Percentiles rank a stretch among this genome's conserved stretches.
These are phyloP conservation scores for Fonsecaea nubica DNA, from an alignment of 2,329 filamentous ascomycete genomes.

Conservation along the genomic window DNA sequence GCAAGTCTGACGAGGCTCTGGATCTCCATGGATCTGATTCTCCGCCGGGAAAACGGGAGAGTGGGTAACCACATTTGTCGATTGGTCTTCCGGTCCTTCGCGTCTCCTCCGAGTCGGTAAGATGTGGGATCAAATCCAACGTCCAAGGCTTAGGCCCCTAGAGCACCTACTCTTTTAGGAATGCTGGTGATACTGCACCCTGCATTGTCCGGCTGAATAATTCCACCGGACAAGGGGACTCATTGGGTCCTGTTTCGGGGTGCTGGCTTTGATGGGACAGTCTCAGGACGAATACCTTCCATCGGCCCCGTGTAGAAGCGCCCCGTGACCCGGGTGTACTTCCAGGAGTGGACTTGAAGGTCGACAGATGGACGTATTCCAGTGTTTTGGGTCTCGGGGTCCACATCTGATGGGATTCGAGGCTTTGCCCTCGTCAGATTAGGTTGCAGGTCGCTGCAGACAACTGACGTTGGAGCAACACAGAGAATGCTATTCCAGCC, in stretches of 20 bases:
- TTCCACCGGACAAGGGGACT: neutral
- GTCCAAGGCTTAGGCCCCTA: constrained; percentile 1
- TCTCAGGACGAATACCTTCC: neutral
- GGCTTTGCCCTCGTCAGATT: neutral
- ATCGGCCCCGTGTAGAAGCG: neutral
- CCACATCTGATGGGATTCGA: neutral
- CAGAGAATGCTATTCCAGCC: neutral
- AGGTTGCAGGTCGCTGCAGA: neutral
- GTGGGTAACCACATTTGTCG: neutral
- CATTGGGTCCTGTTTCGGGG: neutral
- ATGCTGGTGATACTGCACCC: neutral
- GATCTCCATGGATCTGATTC: constrained; percentile 14
- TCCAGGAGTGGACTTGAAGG: neutral
- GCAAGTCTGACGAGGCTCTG: constrained; percentile 18
- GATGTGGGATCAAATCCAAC: neutral
- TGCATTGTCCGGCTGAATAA: constrained; percentile 1
- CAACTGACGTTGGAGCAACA: neutral
- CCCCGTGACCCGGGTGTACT: neutral
- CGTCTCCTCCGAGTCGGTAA: neutral
- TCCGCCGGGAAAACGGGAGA: constrained; percentile 7
- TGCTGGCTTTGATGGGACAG: neutral
- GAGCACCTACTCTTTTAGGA: constrained; percentile 17
- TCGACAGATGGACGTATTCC: neutral
- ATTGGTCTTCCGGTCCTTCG: neutral
- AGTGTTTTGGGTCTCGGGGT: neutral